A percentile compares a stretch with the other conserved stretches of the same genome.
phyloP scores from a whole-genome alignment of 257 asterid species.

The Lavandula angustifolia region DNA sequence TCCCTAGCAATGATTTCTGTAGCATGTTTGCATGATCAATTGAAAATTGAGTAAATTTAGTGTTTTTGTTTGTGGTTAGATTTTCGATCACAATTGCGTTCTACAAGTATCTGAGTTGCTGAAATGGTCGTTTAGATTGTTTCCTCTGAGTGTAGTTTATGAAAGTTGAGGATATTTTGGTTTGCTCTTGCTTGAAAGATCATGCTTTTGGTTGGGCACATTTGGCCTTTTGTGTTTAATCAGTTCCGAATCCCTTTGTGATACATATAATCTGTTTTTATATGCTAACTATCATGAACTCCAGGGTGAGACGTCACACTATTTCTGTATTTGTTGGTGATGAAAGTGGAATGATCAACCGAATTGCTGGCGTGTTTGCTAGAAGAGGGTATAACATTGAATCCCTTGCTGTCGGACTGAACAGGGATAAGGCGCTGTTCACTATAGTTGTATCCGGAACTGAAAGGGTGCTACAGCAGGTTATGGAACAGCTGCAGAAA shows the following conservation, averaged over 20 bases:
- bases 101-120: neutral
- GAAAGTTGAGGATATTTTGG: neutral
- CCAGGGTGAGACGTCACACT: constrained; percentile 79
- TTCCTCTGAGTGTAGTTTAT: neutral
- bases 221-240: neutral
- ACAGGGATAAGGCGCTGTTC: constrained; percentile 93
- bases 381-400: constrained; percentile 96
- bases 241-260: constrained; percentile 8
- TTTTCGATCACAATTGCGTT: neutral
- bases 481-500: constrained; percentile 90
- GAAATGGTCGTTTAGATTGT: neutral
- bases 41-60: constrained; percentile 8
- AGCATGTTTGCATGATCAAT: constrained; percentile 3
- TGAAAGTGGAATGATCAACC: constrained; percentile 98
- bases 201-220: neutral
- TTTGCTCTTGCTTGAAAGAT: constrained; percentile 7
- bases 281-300: constrained; percentile 22
- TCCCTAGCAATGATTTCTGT: constrained; percentile 13
- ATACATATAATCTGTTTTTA: neutral
- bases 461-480: constrained; percentile 74
- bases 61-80: neutral
- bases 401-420: constrained; percentile 97
- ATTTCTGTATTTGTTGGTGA: constrained; percentile 94
- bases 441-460: constrained; percentile 94
- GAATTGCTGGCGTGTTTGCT: constrained; percentile 97